A percentile compares a stretch with the other conserved stretches of the same genome.
Evolutionary conservation across 345 rosid genomes (phyloP).

Genomic region (Punica granatum): DNA sequence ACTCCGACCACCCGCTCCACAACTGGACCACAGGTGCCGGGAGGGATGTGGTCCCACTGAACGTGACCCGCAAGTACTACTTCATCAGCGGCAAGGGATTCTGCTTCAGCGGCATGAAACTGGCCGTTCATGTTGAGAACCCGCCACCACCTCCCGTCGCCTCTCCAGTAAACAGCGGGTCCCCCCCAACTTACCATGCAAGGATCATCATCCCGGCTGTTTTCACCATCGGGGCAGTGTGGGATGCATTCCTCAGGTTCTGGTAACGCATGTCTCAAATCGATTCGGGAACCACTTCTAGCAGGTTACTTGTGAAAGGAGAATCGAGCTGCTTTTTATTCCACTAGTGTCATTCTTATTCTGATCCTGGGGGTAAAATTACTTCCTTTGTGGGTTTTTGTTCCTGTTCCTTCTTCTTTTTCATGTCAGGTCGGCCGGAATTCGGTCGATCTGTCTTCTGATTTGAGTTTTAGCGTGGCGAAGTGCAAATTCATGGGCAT

Average conservation of each 20-base stretch:
- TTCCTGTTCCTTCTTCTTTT: not conserved
- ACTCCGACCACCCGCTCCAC: constrained; percentile 51
- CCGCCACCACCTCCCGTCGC: constrained; percentile 63
- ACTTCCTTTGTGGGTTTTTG: too few species aligned
- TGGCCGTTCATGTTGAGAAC: constrained; percentile 54
- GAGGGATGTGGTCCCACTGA: constrained; percentile 84
- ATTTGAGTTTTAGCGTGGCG: not conserved
- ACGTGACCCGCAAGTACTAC: constrained; percentile 63
- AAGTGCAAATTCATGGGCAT: not conserved
- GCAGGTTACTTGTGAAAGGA: not conserved
- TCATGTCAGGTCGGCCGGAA: not conserved
- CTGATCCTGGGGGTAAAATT: too few species aligned
- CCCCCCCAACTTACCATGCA: constrained; percentile 24
- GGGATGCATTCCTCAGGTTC: constrained; percentile 40
- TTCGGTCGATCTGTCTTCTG: not conserved
- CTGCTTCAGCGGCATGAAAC: constrained; percentile 82
- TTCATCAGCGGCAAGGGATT: constrained; percentile 80
- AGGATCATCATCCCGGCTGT: constrained; percentile 33
- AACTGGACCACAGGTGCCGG: constrained; percentile 91
- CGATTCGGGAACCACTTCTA: not conserved
- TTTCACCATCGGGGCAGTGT: constrained; percentile 38
- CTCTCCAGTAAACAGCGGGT: constrained; percentile 29
- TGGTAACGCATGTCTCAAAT: constrained; percentile 18
- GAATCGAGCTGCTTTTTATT: not conserved
- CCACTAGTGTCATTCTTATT: not conserved